These are phyloP conservation scores for Fusarium stilboides DNA, from an alignment of 2,329 filamentous ascomycete species.

Conservation along the genomic window DNA sequence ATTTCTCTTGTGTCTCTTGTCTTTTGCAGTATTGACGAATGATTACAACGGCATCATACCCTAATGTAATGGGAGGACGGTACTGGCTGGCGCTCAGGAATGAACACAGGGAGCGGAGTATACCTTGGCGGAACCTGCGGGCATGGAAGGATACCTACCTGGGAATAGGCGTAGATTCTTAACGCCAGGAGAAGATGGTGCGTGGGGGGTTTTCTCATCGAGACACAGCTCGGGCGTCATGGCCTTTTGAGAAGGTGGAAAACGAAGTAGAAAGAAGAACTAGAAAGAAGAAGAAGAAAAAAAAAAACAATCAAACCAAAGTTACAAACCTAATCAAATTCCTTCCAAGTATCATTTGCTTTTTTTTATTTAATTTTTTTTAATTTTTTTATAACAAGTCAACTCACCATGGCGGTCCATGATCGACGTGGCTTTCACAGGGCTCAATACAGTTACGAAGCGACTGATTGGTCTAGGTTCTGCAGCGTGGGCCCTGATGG, in stretches of 20 bases:
- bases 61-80: conserved; percentile 51
- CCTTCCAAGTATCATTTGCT: background rate
- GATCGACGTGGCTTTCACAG: too few relatives aligned
- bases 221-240: background rate
- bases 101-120: conserved; percentile 31
- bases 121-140: conserved; percentile 14
- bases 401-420: too few relatives aligned
- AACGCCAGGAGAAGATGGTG: background rate
- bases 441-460: too few relatives aligned
- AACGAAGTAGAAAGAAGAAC: conserved; percentile 2
- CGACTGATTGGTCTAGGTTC: too few relatives aligned
- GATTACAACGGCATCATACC: conserved; percentile 46
- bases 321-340: conserved; percentile 3
- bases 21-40: conserved; percentile 39
- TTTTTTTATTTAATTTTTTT: too few relatives aligned
- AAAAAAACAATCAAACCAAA: conserved; percentile 13
- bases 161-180: background rate
- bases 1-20: conserved; percentile 31
- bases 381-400: background rate
- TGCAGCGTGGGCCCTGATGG: too few relatives aligned
- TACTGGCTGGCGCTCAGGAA: conserved; percentile 45
- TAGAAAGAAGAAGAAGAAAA: background rate
- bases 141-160: conserved; percentile 4
- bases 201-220: background rate
- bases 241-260: background rate